Evolutionary conservation across 495 filamentous ascomycete genomes (phyloP).

Genomic region (Penicillium verhagenii): DNA sequence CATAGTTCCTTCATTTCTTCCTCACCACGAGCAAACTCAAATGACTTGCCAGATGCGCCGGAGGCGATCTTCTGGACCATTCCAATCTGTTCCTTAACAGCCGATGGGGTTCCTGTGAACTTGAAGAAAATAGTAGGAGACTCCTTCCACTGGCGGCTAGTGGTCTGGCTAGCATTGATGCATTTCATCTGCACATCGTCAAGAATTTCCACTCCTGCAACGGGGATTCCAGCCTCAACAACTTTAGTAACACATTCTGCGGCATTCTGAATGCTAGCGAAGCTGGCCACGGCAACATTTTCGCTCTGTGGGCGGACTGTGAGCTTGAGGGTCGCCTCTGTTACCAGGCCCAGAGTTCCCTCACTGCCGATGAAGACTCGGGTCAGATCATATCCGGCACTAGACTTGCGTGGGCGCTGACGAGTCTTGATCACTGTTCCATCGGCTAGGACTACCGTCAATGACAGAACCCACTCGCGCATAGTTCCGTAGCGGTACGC

Average conservation of each 20-base stretch:
- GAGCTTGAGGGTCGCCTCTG: slow-evolving; percentile 62
- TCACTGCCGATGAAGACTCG: slow-evolving; percentile 63
- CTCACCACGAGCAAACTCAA: slow-evolving; percentile 58
- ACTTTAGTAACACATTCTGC: slow-evolving; percentile 60
- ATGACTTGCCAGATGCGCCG: slow-evolving; percentile 45
- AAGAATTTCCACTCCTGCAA: slow-evolving; percentile 63
- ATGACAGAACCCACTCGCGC: slow-evolving; percentile 64
- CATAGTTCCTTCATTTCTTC: slow-evolving; percentile 59
- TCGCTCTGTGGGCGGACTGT: slow-evolving; percentile 61
- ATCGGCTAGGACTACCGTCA: slow-evolving; percentile 65
- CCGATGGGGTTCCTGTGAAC: slow-evolving; percentile 57
- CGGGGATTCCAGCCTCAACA: slow-evolving; percentile 59
- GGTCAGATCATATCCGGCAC: slow-evolving; percentile 65
- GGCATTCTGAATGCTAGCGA: slow-evolving; percentile 53
- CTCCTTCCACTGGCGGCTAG: slow-evolving; percentile 57
- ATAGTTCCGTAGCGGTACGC: slow-evolving; percentile 69
- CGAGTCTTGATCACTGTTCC: slow-evolving; percentile 65
- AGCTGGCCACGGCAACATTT: slow-evolving; percentile 62
- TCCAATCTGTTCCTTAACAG: slow-evolving; percentile 59
- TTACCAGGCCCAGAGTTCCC: slow-evolving; percentile 64
- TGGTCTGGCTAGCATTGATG: slow-evolving; percentile 59
- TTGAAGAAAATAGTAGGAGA: slow-evolving; percentile 66
- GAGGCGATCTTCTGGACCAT: slow-evolving; percentile 57
- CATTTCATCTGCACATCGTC: slow-evolving; percentile 67
- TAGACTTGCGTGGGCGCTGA: slow-evolving; percentile 64